Evolutionary conservation across 139 green algal genomes (phyloP), one percentile per base, ranked within the genome.

Genomic region (Ettlia oleoabundans): DNA sequence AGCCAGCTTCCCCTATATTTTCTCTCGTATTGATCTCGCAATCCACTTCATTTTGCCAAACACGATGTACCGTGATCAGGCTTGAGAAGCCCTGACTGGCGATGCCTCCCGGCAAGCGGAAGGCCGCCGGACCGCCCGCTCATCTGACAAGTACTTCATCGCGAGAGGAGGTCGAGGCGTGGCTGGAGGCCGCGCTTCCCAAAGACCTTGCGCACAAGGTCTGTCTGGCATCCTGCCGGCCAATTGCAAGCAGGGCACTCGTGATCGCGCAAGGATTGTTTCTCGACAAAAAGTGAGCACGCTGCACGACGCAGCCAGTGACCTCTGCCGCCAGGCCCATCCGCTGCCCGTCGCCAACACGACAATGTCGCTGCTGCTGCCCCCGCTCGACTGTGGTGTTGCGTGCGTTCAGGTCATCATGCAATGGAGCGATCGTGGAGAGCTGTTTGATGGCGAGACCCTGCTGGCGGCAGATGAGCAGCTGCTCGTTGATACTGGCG

Each of bases 21-120:
- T n/a, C n/a, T n/a, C n/a, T n/a, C n/a, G n/a, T n/a, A n/a, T n/a
- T n/a, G n/a, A n/a, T n/a, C n/a, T n/a, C n/a, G n/a, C n/a, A n/a
- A n/a, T n/a, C n/a, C n/a, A n/a, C n/a, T n/a, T n/a, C n/a, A n/a
- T n/a, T n/a, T n/a, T n/a, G n/a, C n/a, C n/a, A n/a, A n/a, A n/a
- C n/a, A n/a, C n/a, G n/a, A n/a, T n/a, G n/a, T n/a, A n/a, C n/a
- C n/a, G n/a, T n/a, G n/a, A n/a, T n/a, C n/a, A n/a, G n/a, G n/a
- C n/a, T n/a, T n/a, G n/a, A n/a, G n/a, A n/a, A n/a, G n/a, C n/a
- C n/a, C n/a, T n/a, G n/a, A n/a, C n/a, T n/a, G n/a, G n/a, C 55
- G 21, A 76, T 76, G 68, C 68, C 68, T 13, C 41, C 40, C 68
- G 21, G 68, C 21, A 76, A 76, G 41, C 41, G 68, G 15, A 47